A percentile compares a stretch with the other conserved stretches of the same genome.
phyloP scores from a whole-genome alignment of 2,329 filamentous ascomycete genomes.

The Fusarium pseudoanthophilum region DNA sequence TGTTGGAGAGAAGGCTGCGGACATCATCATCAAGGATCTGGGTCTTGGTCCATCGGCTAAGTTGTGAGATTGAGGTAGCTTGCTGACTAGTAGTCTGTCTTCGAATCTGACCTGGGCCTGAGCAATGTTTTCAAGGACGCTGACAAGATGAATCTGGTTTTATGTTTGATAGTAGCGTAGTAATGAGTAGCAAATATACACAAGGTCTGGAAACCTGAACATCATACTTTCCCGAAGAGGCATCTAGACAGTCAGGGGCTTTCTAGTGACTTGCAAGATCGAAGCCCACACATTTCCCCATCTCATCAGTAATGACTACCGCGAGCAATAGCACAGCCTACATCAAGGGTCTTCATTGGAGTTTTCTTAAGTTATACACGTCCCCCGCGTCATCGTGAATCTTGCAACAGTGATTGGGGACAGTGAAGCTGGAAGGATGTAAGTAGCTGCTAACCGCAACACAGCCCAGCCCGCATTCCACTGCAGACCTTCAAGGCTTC shows the following conservation, averaged over 20 bases:
- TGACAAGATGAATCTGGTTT: background rate
- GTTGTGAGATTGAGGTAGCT: background rate
- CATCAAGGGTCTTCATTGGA: rapidly evolving
- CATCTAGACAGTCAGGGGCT: too few relatives aligned
- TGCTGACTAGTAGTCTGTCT: too few relatives aligned
- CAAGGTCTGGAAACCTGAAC: background rate
- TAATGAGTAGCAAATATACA: background rate
- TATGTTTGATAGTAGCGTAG: background rate
- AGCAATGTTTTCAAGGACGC: rapidly evolving
- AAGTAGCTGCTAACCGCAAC: background rate
- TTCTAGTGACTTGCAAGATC: too few relatives aligned
- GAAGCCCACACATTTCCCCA: background rate
- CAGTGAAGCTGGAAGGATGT: rapidly evolving
- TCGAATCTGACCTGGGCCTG: too few relatives aligned
- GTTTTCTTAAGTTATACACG: rapidly evolving
- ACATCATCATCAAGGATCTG: slow-evolving; percentile 54
- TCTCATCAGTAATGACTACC: too few relatives aligned
- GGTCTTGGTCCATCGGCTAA: slow-evolving; percentile 16
- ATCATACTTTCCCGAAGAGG: background rate
- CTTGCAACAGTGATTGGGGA: background rate
- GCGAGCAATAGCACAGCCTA: rapidly evolving
- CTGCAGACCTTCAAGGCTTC: too few relatives aligned
- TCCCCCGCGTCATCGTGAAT: too few relatives aligned
- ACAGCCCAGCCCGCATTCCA: background rate
- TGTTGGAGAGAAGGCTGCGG: slow-evolving; percentile 60